These are phyloP conservation scores for Francoa sonchifolia DNA, from an alignment of 441 rosid species.

Conservation along the genomic window DNA sequence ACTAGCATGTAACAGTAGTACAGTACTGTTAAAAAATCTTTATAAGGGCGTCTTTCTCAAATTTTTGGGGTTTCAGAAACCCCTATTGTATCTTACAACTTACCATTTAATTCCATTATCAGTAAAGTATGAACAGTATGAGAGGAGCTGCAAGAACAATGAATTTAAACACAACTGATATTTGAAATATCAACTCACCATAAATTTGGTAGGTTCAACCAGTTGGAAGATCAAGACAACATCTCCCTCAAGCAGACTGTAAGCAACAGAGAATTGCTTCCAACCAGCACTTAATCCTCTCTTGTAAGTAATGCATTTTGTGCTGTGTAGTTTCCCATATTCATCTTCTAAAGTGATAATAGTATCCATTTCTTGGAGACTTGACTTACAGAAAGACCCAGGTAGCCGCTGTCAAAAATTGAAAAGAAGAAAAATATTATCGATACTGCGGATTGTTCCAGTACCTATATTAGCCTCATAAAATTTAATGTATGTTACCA, in stretches of 20 bases:
- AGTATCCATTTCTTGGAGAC: slow-evolving; percentile 40
- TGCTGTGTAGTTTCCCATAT: slow-evolving; percentile 24
- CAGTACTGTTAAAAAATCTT: no score
- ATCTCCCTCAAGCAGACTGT: slow-evolving; percentile 57
- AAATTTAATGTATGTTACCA: slow-evolving; percentile 23
- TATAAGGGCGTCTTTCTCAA: no score
- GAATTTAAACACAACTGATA: slow-evolving; percentile 2
- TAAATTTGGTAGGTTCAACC: slow-evolving; percentile 38
- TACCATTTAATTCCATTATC: no score
- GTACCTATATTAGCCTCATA: slow-evolving; percentile 2
- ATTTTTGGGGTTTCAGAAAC: no score
- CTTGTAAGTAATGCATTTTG: slow-evolving; percentile 44
- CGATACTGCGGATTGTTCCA: not conserved
- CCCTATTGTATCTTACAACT: no score
- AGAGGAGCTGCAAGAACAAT: slow-evolving; percentile 4
- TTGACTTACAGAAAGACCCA: slow-evolving; percentile 42
- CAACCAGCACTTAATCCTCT: slow-evolving; percentile 80
- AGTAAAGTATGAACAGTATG: not conserved
- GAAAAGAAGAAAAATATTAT: not conserved
- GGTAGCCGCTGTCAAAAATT: slow-evolving; percentile 44
- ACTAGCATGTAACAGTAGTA: no score
- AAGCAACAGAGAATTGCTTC: slow-evolving; percentile 53
- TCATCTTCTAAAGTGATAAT: slow-evolving; percentile 41
- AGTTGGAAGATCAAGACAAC: slow-evolving; percentile 58
- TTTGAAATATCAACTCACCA: no score